Conservation (phyloP, 352 stramenopile genomes). For the Phytopythium vexans region DNA sequence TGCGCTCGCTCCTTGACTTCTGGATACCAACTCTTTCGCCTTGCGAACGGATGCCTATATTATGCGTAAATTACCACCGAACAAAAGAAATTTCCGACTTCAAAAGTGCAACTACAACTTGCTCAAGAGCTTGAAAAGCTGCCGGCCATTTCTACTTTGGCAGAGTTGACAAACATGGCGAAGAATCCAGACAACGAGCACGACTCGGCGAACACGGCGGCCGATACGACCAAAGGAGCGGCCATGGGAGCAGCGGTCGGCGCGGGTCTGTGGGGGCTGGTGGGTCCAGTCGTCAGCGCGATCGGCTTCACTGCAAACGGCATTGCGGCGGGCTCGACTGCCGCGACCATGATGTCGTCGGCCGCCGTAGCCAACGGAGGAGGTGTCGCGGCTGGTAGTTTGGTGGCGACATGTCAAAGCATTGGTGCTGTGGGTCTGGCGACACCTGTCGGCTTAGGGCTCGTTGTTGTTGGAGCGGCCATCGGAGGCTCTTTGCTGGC, state of each 20-base stretch:
- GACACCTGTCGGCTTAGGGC: slow-evolving; percentile 17
- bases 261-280: slow-evolving; percentile 17
- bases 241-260: slow-evolving; percentile 19
- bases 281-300: slow-evolving; percentile 17
- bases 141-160: too few relatives aligned
- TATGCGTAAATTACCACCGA: too few relatives aligned
- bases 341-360: slow-evolving; percentile 53
- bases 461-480: slow-evolving; percentile 11
- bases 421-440: slow-evolving; percentile 40
- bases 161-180: too few relatives aligned
- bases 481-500: background rate
- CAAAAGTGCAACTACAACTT: too few relatives aligned
- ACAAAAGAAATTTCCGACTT: too few relatives aligned
- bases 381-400: slow-evolving; percentile 33
- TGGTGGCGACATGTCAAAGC: slow-evolving; percentile 42
- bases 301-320: slow-evolving; percentile 38
- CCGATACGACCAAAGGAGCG: slow-evolving; percentile 10
- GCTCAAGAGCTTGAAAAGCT: too few relatives aligned
- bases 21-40: too few relatives aligned
- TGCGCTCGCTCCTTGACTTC: too few relatives aligned
- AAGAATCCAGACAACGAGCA: too few relatives aligned
- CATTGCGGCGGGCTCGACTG: slow-evolving; percentile 37
- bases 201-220: slow-evolving; percentile 1
- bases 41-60: too few relatives aligned
- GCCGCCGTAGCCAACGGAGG: slow-evolving; percentile 47